Base-by-base conservation (phyloP, 805 yeast genomes). In the Kodamaea kaohsiungensis region DNA sequence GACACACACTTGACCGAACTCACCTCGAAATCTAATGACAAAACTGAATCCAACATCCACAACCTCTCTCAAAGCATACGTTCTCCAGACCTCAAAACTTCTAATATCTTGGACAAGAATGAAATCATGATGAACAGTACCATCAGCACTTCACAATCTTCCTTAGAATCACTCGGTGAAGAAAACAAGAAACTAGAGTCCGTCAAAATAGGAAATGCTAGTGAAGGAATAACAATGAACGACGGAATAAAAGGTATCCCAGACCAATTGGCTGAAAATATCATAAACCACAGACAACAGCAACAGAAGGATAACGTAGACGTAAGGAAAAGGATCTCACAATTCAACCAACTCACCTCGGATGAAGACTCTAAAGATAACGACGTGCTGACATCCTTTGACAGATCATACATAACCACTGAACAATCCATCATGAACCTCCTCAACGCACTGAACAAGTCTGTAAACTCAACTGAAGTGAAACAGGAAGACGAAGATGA, bases 221-320 rank as follows among this genome's bases (percentile, higher is more conserved):
- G 42, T 18, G 58, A 51, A 10, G 60, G 60, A 2, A 57, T 75
- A 2, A 66, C 71, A 56, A 60, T 76, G 49, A 71, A 72, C 54
- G 79, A 75, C 56, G 80, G 80, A 2, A 73, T 76, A 38, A 72
- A 72, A 54, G 80, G 79, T 0, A 73, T 76, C 40, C 60, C 77
- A 2, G 76, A 75, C 56, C 67, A 68, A 19, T 49, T 72, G 51
- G 78, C 76, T 9, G 71, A 64, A 40, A 60, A 65, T 53, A 58
- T 76, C 38, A 51, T 51, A 43, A 50, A 43, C 22, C 45, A 40
- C 19, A 40, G 45, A 13, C 45, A 40, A 17, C 48, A 30, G 48
- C 48, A 46, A 22, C 53, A 35, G 35, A 18, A 50, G 38, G 30
- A 37, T 15, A 16, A 17, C 15, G 48, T 46, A 5, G 53, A 46